Evolutionary conservation across 371 early-diverging fungal species (phyloP).

Genomic region (Actinomortierella wolfii): DNA sequence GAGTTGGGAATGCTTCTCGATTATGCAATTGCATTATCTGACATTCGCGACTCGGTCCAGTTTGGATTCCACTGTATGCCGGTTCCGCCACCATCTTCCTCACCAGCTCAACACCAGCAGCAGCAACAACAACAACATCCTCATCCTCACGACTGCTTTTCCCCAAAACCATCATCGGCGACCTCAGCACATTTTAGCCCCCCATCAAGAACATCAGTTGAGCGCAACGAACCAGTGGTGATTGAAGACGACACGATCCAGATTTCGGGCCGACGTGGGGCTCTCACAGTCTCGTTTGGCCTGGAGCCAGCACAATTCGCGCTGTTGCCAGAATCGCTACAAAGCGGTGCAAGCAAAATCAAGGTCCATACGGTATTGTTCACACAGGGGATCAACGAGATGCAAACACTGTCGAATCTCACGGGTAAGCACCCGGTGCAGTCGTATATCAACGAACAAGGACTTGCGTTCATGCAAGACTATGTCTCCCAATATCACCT

Average conservation of each 20-base stretch:
- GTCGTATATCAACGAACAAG: conserved; percentile 28
- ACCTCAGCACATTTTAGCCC: too few species aligned
- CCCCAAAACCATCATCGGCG: too few species aligned
- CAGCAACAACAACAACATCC: neutral
- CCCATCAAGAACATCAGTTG: too few species aligned
- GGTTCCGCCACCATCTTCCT: conserved; percentile 5
- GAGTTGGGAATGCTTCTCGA: conserved; percentile 44
- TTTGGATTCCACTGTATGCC: conserved; percentile 32
- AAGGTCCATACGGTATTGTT: conserved; percentile 28
- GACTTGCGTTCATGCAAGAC: conserved; percentile 32
- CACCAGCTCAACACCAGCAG: neutral
- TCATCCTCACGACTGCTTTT: too few species aligned
- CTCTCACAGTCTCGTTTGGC: conserved; percentile 30
- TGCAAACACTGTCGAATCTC: conserved; percentile 38
- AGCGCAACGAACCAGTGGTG: conserved; percentile 11
- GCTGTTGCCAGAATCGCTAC: conserved; percentile 27
- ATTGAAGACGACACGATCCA: conserved; percentile 19
- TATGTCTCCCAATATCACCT: conserved; percentile 26
- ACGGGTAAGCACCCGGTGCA: conserved; percentile 33
- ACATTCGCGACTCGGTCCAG: conserved; percentile 27
- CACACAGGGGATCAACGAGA: conserved; percentile 45
- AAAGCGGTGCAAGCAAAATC: conserved; percentile 23
- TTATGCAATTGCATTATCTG: conserved; percentile 25
- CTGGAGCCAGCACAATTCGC: conserved; percentile 31
- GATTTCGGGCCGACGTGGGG: conserved; percentile 34